Evolutionary conservation across 345 rosid genomes (phyloP).

Genomic region (Hibiscus mutabilis): DNA sequence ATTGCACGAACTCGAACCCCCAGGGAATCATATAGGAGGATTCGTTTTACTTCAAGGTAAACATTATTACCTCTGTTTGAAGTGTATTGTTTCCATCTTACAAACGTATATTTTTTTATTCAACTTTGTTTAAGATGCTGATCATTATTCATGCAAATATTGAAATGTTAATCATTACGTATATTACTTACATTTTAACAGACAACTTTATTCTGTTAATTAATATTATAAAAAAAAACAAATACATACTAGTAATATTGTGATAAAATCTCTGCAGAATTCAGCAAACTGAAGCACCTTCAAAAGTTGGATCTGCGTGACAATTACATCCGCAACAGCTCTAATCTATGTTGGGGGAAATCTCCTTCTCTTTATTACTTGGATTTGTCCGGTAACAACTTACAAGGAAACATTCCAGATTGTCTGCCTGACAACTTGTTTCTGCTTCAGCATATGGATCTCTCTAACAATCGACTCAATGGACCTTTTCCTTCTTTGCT

Average conservation of each 20-base stretch:
- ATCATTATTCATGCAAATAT: too few species aligned
- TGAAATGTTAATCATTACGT: too few species aligned
- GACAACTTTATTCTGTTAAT: too few species aligned
- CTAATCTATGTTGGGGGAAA: constrained; percentile 6
- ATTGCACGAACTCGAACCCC: constrained; percentile 8
- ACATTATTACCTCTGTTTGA: too few species aligned
- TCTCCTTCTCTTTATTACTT: not conserved
- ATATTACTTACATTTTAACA: too few species aligned
- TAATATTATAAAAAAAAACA: too few species aligned
- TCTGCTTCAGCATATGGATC: not conserved
- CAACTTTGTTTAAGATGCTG: too few species aligned
- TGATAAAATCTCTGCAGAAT: not conserved
- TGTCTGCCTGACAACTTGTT: not conserved
- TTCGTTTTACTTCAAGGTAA: not conserved
- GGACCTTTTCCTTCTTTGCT: constrained; percentile 10
- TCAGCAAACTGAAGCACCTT: not conserved
- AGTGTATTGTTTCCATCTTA: too few species aligned
- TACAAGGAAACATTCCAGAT: not conserved
- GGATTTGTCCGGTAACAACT: not conserved
- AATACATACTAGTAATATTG: too few species aligned
- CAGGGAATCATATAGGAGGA: constrained; percentile 12
- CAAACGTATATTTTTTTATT: too few species aligned
- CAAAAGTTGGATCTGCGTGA: not conserved
- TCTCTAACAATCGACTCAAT: not conserved
- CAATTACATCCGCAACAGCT: not conserved